phyloP scores from a whole-genome alignment of 208 protist genomes.

The Angomonas ambiguus region DNA sequence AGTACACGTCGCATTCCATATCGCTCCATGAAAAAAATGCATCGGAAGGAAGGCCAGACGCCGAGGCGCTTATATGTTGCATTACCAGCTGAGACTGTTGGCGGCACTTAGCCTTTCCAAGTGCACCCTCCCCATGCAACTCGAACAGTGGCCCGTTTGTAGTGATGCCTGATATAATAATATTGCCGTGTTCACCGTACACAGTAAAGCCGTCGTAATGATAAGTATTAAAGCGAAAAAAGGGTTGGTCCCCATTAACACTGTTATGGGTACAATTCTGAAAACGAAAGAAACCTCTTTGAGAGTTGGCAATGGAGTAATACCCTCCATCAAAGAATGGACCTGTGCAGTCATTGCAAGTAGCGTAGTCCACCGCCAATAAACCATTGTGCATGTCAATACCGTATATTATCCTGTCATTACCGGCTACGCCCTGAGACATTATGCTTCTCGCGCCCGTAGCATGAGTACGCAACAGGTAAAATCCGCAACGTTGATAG shows the following conservation, averaged over 20 bases:
- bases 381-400: background rate
- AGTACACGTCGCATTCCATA: background rate
- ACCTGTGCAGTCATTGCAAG: background rate
- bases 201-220: background rate
- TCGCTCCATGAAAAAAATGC: background rate
- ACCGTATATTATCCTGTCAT: background rate
- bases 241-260: background rate
- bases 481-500: background rate
- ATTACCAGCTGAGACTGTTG: background rate
- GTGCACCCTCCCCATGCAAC: background rate
- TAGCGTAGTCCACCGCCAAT: background rate
- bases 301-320: background rate
- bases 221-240: background rate
- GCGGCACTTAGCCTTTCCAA: background rate
- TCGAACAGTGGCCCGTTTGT: background rate
- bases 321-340: background rate
- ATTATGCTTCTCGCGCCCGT: background rate
- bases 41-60: background rate
- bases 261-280: background rate
- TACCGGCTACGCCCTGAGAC: background rate
- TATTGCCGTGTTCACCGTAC: background rate
- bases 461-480: background rate
- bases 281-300: background rate
- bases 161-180: background rate
- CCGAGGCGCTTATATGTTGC: background rate